A percentile compares a stretch with the other conserved stretches of the same genome.
These are phyloP conservation scores for Suillus fuscotomentosus DNA, from an alignment of 768 basidiomycete species.

Conservation along the genomic window DNA sequence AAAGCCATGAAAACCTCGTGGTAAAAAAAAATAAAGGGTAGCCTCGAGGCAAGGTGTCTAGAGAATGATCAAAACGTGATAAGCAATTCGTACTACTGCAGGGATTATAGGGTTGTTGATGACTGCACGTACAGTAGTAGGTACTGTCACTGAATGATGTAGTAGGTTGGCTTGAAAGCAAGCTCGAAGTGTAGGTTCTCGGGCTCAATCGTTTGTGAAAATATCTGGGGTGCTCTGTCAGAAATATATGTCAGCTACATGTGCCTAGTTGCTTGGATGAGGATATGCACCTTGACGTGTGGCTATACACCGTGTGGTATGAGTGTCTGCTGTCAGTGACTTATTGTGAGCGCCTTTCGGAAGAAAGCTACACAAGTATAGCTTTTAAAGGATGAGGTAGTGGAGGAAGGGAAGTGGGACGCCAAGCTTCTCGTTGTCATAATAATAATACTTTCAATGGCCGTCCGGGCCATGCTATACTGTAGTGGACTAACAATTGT, in stretches of 20 bases:
- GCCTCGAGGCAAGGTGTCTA: background rate
- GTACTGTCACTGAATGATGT: background rate
- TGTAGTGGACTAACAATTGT: conserved; percentile 20
- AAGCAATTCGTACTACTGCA: background rate
- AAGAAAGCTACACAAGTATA: background rate
- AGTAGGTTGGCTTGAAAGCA: background rate
- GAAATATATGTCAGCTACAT: background rate
- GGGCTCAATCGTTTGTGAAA: background rate
- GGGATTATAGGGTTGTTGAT: background rate
- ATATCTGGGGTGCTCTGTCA: background rate
- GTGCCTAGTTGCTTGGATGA: conserved; percentile 7
- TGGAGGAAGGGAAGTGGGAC: conserved; percentile 8
- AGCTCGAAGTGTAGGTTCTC: background rate
- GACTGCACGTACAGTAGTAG: background rate
- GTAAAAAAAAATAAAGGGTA: background rate
- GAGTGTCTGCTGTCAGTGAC: background rate
- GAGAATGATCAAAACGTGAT: conserved; percentile 2
- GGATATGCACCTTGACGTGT: conserved; percentile 10
- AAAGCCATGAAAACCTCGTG: conserved; percentile 9
- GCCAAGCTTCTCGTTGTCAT: conserved; percentile 1
- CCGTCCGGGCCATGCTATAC: background rate
- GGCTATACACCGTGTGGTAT: conserved; percentile 7
- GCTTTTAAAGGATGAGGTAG: background rate
- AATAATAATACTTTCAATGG: background rate
- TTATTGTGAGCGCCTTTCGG: background rate